Conservation (phyloP, 768 basidiomycete species). For the Leucocoprinus leucothites region DNA sequence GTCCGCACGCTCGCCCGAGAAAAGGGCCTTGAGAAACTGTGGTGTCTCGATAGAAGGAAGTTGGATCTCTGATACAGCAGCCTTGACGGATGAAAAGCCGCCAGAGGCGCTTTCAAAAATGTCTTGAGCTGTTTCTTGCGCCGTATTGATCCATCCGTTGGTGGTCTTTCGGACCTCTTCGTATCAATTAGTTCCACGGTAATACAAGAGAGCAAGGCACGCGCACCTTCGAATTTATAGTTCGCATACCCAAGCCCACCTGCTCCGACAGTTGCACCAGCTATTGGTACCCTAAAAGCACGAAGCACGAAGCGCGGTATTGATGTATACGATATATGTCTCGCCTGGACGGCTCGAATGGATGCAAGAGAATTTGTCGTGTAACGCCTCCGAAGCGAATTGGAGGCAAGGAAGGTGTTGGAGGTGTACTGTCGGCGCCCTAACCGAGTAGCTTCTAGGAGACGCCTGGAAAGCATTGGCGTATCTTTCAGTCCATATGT, state of each 20-base stretch:
- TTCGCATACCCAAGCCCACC: slow-evolving; percentile 93
- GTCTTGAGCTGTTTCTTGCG: slow-evolving; percentile 69
- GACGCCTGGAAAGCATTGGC: slow-evolving; percentile 28
- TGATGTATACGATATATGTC: slow-evolving; percentile 81
- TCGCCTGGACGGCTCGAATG: slow-evolving; percentile 66
- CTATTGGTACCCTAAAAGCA: slow-evolving; percentile 86
- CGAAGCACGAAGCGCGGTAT: slow-evolving; percentile 87
- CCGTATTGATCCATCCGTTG: slow-evolving; percentile 58
- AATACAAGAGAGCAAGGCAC: slow-evolving; percentile 17
- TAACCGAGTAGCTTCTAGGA: slow-evolving; percentile 31
- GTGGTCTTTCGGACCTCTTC: slow-evolving; percentile 73
- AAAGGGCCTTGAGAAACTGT: slow-evolving; percentile 72
- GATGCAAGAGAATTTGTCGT: slow-evolving; percentile 35
- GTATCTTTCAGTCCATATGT: slow-evolving; percentile 48
- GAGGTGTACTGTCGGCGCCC: slow-evolving; percentile 52
- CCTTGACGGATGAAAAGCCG: slow-evolving; percentile 56
- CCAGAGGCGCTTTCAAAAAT: slow-evolving; percentile 72
- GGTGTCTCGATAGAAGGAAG: slow-evolving; percentile 50
- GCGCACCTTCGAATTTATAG: slow-evolving; percentile 90
- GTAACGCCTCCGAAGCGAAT: slow-evolving; percentile 50
- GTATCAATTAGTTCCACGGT: neutral
- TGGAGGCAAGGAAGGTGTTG: slow-evolving; percentile 48
- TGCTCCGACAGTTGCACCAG: slow-evolving; percentile 85
- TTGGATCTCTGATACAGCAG: slow-evolving; percentile 58
- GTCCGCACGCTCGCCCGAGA: slow-evolving; percentile 30